These are phyloP conservation scores for Berberis vulgaris DNA, from an alignment of 164 flowering plant species.

Conservation along the genomic window DNA sequence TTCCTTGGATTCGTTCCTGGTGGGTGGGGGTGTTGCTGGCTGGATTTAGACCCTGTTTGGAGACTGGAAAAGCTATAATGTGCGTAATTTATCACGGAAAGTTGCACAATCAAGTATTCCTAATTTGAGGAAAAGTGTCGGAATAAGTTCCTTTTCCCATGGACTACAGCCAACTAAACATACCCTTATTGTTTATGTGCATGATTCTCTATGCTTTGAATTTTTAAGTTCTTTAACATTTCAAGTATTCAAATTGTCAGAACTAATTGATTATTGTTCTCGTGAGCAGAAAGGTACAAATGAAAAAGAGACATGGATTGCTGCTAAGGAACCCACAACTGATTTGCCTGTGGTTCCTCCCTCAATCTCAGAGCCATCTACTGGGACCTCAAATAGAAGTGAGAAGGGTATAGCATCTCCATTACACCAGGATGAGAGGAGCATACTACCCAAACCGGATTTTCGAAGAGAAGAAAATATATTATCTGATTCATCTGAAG, in stretches of 20 bases:
- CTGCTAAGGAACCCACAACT: conserved; percentile 25
- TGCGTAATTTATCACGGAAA: no score
- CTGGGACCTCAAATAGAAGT: conserved; percentile 13
- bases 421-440: conserved; percentile 12
- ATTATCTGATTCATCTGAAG: conserved; percentile 18
- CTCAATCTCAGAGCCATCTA: conserved; percentile 14
- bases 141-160: no score
- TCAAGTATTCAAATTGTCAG: neutral
- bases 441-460: conserved; percentile 17
- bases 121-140: no score
- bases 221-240: neutral
- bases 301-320: conserved; percentile 31
- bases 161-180: no score
- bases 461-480: conserved; percentile 18
- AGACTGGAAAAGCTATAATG: no score
- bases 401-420: conserved; percentile 19
- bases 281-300: conserved; percentile 24
- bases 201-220: no score
- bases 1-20: no score
- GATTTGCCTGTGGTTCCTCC: conserved; percentile 21
- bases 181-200: no score
- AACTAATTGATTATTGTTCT: conserved; percentile 7
- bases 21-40: no score
- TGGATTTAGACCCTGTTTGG: no score
- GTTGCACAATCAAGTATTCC: no score